These are phyloP conservation scores for Reutealis trisperma DNA, from an alignment of 345 rosid genomes.

Conservation along the genomic window DNA sequence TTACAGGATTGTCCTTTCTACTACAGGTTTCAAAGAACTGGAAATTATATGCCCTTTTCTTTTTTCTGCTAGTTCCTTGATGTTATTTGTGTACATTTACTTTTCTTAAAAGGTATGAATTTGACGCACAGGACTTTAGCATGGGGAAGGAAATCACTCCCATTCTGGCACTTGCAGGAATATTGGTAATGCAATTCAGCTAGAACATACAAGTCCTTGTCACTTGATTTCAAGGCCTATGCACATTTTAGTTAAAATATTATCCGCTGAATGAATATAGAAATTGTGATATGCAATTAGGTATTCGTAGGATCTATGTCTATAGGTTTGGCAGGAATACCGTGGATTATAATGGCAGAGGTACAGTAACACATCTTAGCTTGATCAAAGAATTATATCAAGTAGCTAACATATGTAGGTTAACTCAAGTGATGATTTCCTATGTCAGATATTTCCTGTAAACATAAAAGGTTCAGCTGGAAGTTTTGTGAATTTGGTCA, in stretches of 20 bases:
- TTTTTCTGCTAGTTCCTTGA: background rate
- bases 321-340: conserved; percentile 28
- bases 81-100: background rate
- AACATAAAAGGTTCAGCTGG: conserved; percentile 52
- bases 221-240: background rate
- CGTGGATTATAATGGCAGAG: conserved; percentile 38
- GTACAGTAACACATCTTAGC: background rate
- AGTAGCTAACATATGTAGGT: too few species aligned
- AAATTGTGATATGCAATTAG: conserved; percentile 2
- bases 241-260: background rate
- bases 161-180: background rate
- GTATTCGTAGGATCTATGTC: conserved; percentile 12
- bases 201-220: background rate
- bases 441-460: conserved; percentile 46
- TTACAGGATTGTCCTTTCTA: conserved; percentile 48
- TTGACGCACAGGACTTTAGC: background rate
- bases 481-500: conserved; percentile 40
- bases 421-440: background rate
- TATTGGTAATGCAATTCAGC: conserved; percentile 1
- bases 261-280: background rate
- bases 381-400: background rate
- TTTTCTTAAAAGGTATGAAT: background rate
- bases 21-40: conserved; percentile 35
- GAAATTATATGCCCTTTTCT: background rate
- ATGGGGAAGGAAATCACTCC: background rate